Conservation (phyloP, 805 yeast genomes). For the Nakazawaea pomicola region DNA sequence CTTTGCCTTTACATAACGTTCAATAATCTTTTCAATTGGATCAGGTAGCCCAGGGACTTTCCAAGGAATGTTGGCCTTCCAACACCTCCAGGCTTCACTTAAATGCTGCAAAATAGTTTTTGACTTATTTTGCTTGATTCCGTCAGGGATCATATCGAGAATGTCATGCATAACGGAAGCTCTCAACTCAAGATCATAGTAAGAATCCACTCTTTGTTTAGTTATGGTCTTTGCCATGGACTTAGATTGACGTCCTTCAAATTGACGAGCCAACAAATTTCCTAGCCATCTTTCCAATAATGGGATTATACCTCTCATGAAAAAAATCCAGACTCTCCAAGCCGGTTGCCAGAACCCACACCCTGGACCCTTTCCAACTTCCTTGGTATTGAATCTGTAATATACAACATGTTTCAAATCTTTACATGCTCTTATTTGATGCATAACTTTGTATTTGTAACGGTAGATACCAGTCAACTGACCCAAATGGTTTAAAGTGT, state of each 20-base stretch:
- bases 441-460: constrained; percentile 97
- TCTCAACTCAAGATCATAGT: constrained; percentile 87
- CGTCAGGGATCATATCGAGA: constrained; percentile 95
- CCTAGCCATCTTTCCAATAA: constrained; percentile 93
- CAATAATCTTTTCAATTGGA: constrained; percentile 81
- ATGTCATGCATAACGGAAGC: constrained; percentile 96
- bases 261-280: constrained; percentile 84
- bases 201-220: constrained; percentile 92
- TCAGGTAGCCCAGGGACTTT: constrained; percentile 93
- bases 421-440: constrained; percentile 92
- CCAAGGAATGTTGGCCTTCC: constrained; percentile 99
- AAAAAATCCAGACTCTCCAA: constrained; percentile 94
- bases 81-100: constrained; percentile 98
- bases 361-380: constrained; percentile 95
- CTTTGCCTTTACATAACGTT: constrained; percentile 87
- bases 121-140: constrained; percentile 80
- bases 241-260: constrained; percentile 90
- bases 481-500: constrained; percentile 88
- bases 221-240: constrained; percentile 92
- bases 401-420: constrained; percentile 92
- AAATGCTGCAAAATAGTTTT: constrained; percentile 87
- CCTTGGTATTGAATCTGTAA: constrained; percentile 68
- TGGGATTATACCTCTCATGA: constrained; percentile 89
- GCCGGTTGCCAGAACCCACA: constrained; percentile 99
- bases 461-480: constrained; percentile 95